Evolutionary conservation across 2,329 filamentous ascomycete species (phyloP), one percentile per base, ranked within the genome.

Genomic region (Cordyceps tenuipes): DNA sequence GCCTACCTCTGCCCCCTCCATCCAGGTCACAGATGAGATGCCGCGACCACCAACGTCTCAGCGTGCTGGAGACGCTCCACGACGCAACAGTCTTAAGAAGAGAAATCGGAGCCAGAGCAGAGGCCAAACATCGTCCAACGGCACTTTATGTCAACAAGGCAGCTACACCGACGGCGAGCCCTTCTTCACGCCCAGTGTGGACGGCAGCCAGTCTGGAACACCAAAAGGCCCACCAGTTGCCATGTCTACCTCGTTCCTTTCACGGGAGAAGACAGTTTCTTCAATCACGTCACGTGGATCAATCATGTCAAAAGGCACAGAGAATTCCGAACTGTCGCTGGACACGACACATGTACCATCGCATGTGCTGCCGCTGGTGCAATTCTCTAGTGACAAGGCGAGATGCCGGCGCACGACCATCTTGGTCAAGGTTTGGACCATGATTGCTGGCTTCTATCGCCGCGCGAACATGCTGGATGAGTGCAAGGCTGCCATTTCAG

Each of bases 401-500:
- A 76, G 74, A 64, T 74, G 76, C 34, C 79, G 79, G 57, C 77
- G 81, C 49, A 76, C 73, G 36, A 75, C 75, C 7, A 76, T 85
- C 12, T 71, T 99, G 17, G 77, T 91, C 21, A 88, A 87, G 64
- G 86, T 97, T 36, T 99, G 94, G 94, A 79, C 97, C 9, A 88
- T 94, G 69, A 91, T 97, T 63, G 88, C 91, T 2, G 88, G 88
- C 0, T 86, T 97, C 64, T 99, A 97, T 70, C 84, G 91, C 31
- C 84, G 91, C 57, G 90, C 93, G 8, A 83, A 82, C 9, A 85
- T 95, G 76, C 84, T 85, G 59, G 87, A 92, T 21, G 93, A 97
- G 70, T 86, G 89, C 13, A 84, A 83, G 66, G 89, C 87, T 57
- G 91, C 93, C 7, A 83, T 92, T 31, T 81, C 85, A 12, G 94